These are phyloP conservation scores for Talaromyces sp. DNA, from an alignment of 2,329 filamentous ascomycete species.

Conservation along the genomic window DNA sequence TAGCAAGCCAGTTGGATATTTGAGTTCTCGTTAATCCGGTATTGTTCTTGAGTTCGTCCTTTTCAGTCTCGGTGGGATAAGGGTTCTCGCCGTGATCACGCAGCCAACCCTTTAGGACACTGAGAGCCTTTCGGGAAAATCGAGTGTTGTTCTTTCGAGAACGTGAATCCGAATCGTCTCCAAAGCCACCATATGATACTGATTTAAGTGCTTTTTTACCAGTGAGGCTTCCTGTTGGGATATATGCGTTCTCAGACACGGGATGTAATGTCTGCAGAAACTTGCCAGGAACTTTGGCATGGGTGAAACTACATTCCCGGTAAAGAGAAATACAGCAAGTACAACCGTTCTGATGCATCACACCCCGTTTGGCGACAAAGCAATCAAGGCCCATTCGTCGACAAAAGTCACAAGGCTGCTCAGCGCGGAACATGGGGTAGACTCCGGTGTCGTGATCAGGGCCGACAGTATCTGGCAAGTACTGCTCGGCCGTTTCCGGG, in stretches of 20 bases:
- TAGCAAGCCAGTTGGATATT: conserved; percentile 90
- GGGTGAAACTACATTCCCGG: conserved; percentile 52
- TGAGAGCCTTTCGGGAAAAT: conserved; percentile 79
- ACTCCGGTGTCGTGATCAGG: conserved; percentile 32
- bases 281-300: conserved; percentile 44
- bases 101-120: conserved; percentile 82
- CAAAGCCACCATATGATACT: conserved; percentile 35
- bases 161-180: conserved; percentile 42
- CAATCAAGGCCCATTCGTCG: conserved; percentile 51
- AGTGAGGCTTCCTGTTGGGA: conserved; percentile 41
- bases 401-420: conserved; percentile 51
- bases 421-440: conserved; percentile 49
- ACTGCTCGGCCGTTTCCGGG: conserved; percentile 23
- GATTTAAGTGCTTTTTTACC: conserved; percentile 47
- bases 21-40: conserved; percentile 82
- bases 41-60: conserved; percentile 73
- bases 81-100: conserved; percentile 77
- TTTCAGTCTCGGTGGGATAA: conserved; percentile 86
- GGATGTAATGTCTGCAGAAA: conserved; percentile 49
- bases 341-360: conserved; percentile 48
- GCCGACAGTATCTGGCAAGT: conserved; percentile 22
- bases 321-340: conserved; percentile 53
- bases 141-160: conserved; percentile 69
- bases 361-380: conserved; percentile 49
- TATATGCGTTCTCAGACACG: conserved; percentile 47